Conservation (phyloP, 345 rosid genomes). For the Bruguiera parviflora region DNA sequence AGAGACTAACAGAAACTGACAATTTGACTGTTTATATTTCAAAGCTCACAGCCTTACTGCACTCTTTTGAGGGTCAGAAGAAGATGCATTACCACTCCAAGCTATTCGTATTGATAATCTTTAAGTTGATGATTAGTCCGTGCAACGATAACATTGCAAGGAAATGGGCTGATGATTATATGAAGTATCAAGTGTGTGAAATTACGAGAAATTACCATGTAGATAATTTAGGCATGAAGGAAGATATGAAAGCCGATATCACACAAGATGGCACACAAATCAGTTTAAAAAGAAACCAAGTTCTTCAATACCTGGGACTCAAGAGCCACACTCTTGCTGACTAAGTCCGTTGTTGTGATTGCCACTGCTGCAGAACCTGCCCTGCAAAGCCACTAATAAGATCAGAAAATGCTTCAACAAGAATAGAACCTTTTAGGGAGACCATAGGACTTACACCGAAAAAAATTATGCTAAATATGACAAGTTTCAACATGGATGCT, state of each 20-base stretch:
- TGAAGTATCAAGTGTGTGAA: too few relatives aligned
- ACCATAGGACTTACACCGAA: background rate
- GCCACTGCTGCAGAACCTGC: conserved; percentile 96
- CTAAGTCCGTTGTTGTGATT: conserved; percentile 92
- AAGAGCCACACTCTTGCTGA: conserved; percentile 94
- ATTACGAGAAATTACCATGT: too few relatives aligned
- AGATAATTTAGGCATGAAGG: background rate
- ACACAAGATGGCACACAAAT: background rate
- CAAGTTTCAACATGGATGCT: too few relatives aligned
- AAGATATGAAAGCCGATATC: background rate
- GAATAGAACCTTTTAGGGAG: background rate
- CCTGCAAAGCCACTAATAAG: conserved; percentile 44
- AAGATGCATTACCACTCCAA: background rate
- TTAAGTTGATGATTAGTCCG: background rate
- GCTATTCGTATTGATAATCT: background rate
- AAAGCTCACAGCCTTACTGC: background rate
- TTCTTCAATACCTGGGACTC: conserved; percentile 54
- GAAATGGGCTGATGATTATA: background rate
- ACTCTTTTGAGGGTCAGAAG: background rate
- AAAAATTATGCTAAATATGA: too few relatives aligned
- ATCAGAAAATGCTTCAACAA: conserved; percentile 19
- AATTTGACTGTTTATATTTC: background rate
- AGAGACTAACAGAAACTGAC: too few relatives aligned
- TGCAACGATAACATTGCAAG: background rate
- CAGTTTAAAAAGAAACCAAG: background rate